These are phyloP conservation scores for Theileria annulata DNA, from an alignment of 169 alveolate species.

Conservation along the genomic window DNA sequence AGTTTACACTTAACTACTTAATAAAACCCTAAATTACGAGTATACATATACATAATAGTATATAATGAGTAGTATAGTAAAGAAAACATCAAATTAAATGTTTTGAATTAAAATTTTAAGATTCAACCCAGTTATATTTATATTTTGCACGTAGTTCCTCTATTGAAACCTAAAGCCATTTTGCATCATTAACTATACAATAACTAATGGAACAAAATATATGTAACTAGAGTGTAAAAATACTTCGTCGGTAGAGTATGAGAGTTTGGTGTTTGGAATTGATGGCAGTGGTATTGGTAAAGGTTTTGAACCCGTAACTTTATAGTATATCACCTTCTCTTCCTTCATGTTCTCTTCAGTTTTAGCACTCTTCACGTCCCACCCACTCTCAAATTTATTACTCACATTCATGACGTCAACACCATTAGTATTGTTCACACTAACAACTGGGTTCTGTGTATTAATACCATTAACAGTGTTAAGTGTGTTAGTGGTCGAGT, in stretches of 20 bases:
- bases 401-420: not conserved
- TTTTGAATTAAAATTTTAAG: not conserved
- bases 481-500: not conserved
- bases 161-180: conserved; percentile 33
- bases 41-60: not conserved
- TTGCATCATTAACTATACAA: not conserved
- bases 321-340: conserved; percentile 38
- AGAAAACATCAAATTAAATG: not conserved
- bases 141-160: conserved; percentile 62
- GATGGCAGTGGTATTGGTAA: conserved; percentile 62
- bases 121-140: conserved; percentile 42
- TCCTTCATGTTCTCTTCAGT: not conserved
- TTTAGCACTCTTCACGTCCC: not conserved
- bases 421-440: not conserved
- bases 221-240: conserved; percentile 1
- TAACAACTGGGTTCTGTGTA: not conserved
- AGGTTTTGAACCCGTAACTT: conserved; percentile 52
- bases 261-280: conserved; percentile 48
- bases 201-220: not conserved
- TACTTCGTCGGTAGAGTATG: conserved; percentile 44
- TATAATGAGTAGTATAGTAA: too few relatives aligned
- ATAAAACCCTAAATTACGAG: too few relatives aligned
- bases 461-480: too few relatives aligned
- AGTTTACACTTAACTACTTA: too few relatives aligned
- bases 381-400: not conserved